These are phyloP conservation scores for Plantago elongata DNA, from an alignment of 257 asterid species.

Conservation along the genomic window DNA sequence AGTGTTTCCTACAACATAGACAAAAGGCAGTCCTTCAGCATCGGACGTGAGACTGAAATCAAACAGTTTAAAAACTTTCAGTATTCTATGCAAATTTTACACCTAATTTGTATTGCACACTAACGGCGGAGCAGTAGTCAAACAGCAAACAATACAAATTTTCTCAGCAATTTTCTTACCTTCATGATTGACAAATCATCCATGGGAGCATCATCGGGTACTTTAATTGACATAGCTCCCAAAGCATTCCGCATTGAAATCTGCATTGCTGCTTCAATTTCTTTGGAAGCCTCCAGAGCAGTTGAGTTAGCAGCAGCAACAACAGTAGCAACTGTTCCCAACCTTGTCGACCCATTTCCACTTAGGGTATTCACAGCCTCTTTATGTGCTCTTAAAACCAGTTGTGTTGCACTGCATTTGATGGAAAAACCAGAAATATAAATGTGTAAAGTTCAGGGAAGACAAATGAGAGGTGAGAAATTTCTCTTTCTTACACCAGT, in stretches of 20 bases:
- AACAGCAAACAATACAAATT: no score
- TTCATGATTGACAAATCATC: conserved; percentile 96
- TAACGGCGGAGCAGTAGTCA: not conserved
- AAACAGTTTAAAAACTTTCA: no score
- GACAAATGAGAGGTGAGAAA: not conserved
- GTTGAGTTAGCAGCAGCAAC: conserved; percentile 99
- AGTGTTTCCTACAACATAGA: conserved; percentile 73
- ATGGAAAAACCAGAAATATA: conserved; percentile 9
- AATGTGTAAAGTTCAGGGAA: conserved; percentile 11
- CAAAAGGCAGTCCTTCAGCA: conserved; percentile 8
- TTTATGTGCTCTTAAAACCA: conserved; percentile 92
- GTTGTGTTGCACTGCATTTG: conserved; percentile 76
- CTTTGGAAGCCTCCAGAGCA: conserved; percentile 93
- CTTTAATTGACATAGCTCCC: conserved; percentile 72
- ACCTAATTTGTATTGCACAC: not conserved
- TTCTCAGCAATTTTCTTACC: conserved; percentile 33
- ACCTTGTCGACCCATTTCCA: conserved; percentile 86
- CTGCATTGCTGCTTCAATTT: conserved; percentile 95
- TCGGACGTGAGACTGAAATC: not conserved
- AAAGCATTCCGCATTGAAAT: conserved; percentile 85
- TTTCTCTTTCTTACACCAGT: no score
- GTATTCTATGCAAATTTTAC: not conserved
- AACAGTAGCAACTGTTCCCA: conserved; percentile 97
- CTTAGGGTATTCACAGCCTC: conserved; percentile 97
- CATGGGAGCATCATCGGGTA: conserved; percentile 66